Conservation (phyloP, 495 filamentous ascomycete genomes). For the Letharia lupina region DNA sequence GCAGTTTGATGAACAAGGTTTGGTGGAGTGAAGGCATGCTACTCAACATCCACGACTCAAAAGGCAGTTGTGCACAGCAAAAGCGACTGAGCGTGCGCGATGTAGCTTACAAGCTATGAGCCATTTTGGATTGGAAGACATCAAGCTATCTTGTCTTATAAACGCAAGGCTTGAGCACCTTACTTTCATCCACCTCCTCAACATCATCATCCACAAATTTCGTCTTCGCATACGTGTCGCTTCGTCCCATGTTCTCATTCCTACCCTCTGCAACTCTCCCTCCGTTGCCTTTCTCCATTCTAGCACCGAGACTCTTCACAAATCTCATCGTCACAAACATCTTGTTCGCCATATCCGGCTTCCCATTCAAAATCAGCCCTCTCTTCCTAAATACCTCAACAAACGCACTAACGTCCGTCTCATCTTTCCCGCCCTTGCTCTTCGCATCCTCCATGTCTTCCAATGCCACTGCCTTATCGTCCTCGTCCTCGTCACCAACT, state of each 20-base stretch:
- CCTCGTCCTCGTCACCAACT: slow-evolving; percentile 33
- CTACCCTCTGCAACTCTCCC: slow-evolving; percentile 30
- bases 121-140: background rate
- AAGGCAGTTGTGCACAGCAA: background rate
- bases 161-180: slow-evolving; percentile 88
- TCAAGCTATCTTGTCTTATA: slow-evolving; percentile 73
- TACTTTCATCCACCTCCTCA: slow-evolving; percentile 44
- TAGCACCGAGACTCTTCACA: slow-evolving; percentile 58
- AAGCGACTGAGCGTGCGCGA: background rate
- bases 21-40: background rate
- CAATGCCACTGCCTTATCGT: slow-evolving; percentile 24
- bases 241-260: slow-evolving; percentile 13
- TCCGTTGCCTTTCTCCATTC: slow-evolving; percentile 58
- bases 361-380: slow-evolving; percentile 63
- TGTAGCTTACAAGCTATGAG: background rate
- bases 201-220: slow-evolving; percentile 51
- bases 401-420: slow-evolving; percentile 84
- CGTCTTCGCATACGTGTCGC: slow-evolving; percentile 40
- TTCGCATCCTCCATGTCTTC: slow-evolving; percentile 39
- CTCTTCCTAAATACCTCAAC: slow-evolving; percentile 68
- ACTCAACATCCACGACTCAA: background rate
- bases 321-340: slow-evolving; percentile 99
- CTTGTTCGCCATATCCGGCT: slow-evolving; percentile 77
- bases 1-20: background rate
- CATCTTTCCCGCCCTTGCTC: slow-evolving; percentile 37